Percentiles rank a stretch among this genome's conserved stretches.
phyloP scores from a whole-genome alignment of 176 grass and related monocot species.

The Triticum dicoccoides region DNA sequence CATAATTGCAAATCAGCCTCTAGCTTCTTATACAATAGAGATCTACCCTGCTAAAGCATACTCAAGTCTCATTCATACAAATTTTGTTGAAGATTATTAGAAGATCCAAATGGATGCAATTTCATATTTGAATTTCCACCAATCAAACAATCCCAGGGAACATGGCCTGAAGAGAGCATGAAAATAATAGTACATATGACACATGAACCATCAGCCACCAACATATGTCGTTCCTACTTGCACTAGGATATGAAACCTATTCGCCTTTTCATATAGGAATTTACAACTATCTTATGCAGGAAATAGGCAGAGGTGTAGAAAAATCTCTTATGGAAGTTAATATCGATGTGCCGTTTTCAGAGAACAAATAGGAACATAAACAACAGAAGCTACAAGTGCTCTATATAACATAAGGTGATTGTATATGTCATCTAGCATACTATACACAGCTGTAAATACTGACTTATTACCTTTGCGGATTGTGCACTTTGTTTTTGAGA shows the following conservation, averaged over 20 bases:
- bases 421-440: not conserved
- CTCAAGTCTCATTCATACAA: not conserved
- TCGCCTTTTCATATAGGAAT: not conserved
- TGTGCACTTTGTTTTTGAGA: constrained; percentile 23
- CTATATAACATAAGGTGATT: not conserved
- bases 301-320: not conserved
- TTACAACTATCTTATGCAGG: not conserved
- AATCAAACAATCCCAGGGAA: not conserved
- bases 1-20: not conserved
- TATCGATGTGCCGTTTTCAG: not conserved
- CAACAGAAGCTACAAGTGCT: not conserved
- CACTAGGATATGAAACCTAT: not conserved
- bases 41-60: not conserved
- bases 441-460: not conserved
- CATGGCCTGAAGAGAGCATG: not conserved
- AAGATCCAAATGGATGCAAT: not conserved
- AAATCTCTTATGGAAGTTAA: not conserved
- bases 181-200: not conserved
- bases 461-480: constrained; percentile 40
- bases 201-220: not conserved
- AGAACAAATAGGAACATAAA: not conserved
- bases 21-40: not conserved
- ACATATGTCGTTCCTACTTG: not conserved
- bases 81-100: not conserved
- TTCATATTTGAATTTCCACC: not conserved